Percentiles rank a stretch among this genome's conserved stretches.
Conservation (phyloP, 208 protist species). For the Leishmania gerbilli region DNA sequence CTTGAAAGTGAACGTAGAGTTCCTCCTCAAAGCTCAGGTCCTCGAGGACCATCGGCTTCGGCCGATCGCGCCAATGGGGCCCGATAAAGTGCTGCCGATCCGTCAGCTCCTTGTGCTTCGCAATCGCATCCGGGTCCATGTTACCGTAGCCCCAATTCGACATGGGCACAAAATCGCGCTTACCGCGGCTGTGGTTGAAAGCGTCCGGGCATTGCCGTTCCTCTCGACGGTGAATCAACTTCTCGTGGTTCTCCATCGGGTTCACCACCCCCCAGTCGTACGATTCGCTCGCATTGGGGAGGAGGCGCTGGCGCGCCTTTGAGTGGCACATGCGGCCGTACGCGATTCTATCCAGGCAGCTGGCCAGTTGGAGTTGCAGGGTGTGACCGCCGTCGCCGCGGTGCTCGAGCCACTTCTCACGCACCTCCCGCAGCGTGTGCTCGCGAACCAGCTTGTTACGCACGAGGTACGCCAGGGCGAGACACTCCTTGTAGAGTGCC, state of each 20-base stretch:
- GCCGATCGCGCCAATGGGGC: conserved; percentile 82
- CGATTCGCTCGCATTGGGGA: conserved; percentile 78
- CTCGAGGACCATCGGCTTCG: conserved; percentile 82
- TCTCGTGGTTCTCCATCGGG: conserved; percentile 78
- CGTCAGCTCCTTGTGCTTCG: conserved; percentile 87
- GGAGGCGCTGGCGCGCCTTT: conserved; percentile 74
- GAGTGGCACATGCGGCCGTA: conserved; percentile 88
- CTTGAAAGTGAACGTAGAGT: conserved; percentile 86
- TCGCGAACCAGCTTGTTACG: conserved; percentile 65
- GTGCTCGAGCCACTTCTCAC: conserved; percentile 78
- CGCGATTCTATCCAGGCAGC: conserved; percentile 80
- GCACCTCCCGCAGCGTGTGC: conserved; percentile 78
- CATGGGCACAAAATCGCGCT: conserved; percentile 92
- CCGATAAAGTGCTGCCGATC: conserved; percentile 89
- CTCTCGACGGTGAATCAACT: conserved; percentile 50
- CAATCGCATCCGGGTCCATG: conserved; percentile 87
- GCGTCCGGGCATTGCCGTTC: conserved; percentile 79
- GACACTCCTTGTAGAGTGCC: conserved; percentile 87
- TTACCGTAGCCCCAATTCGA: conserved; percentile 90
- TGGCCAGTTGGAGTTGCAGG: conserved; percentile 83
- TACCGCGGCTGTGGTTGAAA: conserved; percentile 70
- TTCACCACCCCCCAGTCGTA: conserved; percentile 91
- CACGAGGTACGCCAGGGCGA: conserved; percentile 72
- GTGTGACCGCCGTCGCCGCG: conserved; percentile 81
- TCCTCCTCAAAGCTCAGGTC: conserved; percentile 92